Base-by-base conservation (phyloP, 371 early-diverging fungal species). In the Fennellomyces sp. region DNA sequence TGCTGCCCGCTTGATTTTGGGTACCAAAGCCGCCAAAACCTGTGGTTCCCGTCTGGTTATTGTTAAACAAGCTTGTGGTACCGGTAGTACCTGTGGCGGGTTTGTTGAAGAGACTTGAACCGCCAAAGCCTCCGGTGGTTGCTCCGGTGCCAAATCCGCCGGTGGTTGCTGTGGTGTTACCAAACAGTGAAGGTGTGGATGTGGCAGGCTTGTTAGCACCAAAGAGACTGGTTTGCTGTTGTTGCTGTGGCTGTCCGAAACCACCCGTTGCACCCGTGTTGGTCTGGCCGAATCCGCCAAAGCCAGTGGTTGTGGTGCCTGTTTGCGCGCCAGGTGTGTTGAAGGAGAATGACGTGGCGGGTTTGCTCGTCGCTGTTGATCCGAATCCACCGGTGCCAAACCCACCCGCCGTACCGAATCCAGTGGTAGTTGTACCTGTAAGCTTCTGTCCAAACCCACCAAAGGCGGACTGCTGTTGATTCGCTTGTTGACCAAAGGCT, bases 361-460 rank as follows among this genome's bases (percentile, higher is more conserved):
- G 81, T 27, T 81, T 81, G 35, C 67, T 75, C 2, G 83, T 70
- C 4, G 83, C 69, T 5, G 75, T 63, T 2, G 81, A 59, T 8
- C 85, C 54, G 68, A 73, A 74, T 19, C 83, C 75, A 29, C 76
- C 64, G 10, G 79, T 66, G 38, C 79, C 78, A 64, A 80, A 78
- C 12, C 72, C 80, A 29, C 63, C 60, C 23, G 69, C 51, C 21
- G 60, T 23, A 25, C 62, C 64, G 45, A 65, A 65, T 38, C 63
- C 64, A 26, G 75, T 70, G 2, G 75, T 19, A 4, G 74, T 54
- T 0, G 70, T 59, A 8, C 56, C 55, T 50, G 75, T 64, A 15
- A 78, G 76, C 15, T 70, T 67, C 42, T 64, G 67, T 7, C 73
- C 77, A 45, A 77, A 73, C 13, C 66, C 66, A 47, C 73, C 66